These are phyloP conservation scores for Rhizopus stolonifer DNA, from an alignment of 371 early-diverging fungal species.

Conservation along the genomic window DNA sequence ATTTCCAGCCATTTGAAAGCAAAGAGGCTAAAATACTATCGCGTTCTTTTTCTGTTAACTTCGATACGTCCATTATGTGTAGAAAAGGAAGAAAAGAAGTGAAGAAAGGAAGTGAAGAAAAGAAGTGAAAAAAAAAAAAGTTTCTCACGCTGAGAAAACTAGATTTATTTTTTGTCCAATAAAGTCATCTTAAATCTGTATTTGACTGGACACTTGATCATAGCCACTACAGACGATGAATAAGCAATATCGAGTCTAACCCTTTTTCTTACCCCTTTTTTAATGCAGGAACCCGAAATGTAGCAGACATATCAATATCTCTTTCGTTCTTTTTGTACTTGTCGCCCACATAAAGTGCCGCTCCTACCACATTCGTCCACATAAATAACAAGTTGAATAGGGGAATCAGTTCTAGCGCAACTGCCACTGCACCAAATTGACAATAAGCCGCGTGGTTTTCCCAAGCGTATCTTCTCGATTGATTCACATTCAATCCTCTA, in stretches of 20 bases:
- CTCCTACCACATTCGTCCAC: constrained; percentile 78
- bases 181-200: no score
- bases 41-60: constrained; percentile 35
- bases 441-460: constrained; percentile 40
- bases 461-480: constrained; percentile 51
- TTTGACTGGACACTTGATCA: no score
- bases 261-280: no score
- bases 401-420: constrained; percentile 66
- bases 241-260: no score
- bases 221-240: no score
- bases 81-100: background rate
- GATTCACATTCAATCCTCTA: constrained; percentile 47
- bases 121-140: background rate
- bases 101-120: background rate
- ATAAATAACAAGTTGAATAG: constrained; percentile 67
- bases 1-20: constrained; percentile 58
- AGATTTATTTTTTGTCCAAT: constrained; percentile 3
- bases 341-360: constrained; percentile 74
- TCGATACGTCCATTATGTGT: no score
- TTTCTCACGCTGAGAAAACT: background rate
- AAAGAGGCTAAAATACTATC: constrained; percentile 50
- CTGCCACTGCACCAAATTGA: constrained; percentile 64
- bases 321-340: no score
- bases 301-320: no score
- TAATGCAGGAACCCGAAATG: no score